A percentile compares a stretch with the other conserved stretches of the same genome.
These are phyloP conservation scores for Candida xiaguanensis DNA, from an alignment of 805 yeast species.

Conservation along the genomic window DNA sequence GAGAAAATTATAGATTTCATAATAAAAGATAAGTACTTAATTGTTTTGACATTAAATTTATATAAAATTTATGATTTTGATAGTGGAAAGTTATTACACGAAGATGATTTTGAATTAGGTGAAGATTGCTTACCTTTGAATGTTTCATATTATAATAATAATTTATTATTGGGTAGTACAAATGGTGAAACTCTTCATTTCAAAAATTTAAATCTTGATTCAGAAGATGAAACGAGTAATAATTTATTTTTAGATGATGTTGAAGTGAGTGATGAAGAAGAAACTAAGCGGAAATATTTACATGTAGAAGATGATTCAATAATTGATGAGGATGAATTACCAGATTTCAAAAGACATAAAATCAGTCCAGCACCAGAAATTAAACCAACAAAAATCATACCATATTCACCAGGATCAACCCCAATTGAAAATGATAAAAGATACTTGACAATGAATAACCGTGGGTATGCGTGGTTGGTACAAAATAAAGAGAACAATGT, in stretches of 20 bases:
- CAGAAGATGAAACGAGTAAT: slow-evolving; percentile 38
- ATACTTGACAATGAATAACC: slow-evolving; percentile 72
- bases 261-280: slow-evolving; percentile 48
- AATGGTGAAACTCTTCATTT: slow-evolving; percentile 36
- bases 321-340: slow-evolving; percentile 29
- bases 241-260: slow-evolving; percentile 16
- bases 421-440: slow-evolving; percentile 62
- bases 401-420: slow-evolving; percentile 85
- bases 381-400: slow-evolving; percentile 29
- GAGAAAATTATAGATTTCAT: slow-evolving; percentile 11
- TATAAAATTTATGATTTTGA: slow-evolving; percentile 51
- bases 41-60: slow-evolving; percentile 5
- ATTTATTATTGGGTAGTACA: slow-evolving; percentile 40
- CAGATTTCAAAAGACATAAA: slow-evolving; percentile 15
- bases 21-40: slow-evolving; percentile 5
- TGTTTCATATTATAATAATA: slow-evolving; percentile 23
- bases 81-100: slow-evolving; percentile 23
- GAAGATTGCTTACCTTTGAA: slow-evolving; percentile 19
- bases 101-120: slow-evolving; percentile 22
- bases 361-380: slow-evolving; percentile 11
- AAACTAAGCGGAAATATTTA: slow-evolving; percentile 7
- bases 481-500: slow-evolving; percentile 23
- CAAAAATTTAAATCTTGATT: slow-evolving; percentile 33
- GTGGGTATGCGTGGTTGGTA: slow-evolving; percentile 82
- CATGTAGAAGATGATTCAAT: slow-evolving; percentile 34